Percentiles rank a stretch among this genome's conserved stretches.
Conservation (phyloP, 2,329 filamentous ascomycete species). For the Tolypocladium tundrense region DNA sequence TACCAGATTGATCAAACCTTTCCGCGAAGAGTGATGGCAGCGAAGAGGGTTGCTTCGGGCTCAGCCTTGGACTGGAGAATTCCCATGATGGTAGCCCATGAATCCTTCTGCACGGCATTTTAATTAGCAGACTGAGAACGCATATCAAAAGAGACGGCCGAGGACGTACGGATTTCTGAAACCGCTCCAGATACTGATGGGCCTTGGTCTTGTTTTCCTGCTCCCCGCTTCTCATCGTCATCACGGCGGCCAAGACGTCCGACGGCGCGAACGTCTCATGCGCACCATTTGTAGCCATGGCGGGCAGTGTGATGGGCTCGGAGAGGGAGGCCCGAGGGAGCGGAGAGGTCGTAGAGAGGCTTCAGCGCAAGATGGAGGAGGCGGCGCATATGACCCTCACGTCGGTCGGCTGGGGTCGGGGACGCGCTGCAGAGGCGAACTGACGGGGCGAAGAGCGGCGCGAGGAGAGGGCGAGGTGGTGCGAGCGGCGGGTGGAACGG, state of each 20-base stretch:
- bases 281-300: constrained; percentile 57
- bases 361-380: neutral
- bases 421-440: neutral
- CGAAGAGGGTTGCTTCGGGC: constrained; percentile 84
- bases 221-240: constrained; percentile 82
- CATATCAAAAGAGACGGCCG: neutral
- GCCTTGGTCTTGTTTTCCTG: constrained; percentile 78
- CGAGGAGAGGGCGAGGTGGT: neutral
- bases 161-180: constrained; percentile 83
- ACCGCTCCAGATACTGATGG: constrained; percentile 83
- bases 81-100: constrained; percentile 80
- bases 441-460: neutral
- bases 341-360: neutral
- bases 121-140: neutral
- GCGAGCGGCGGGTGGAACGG: neutral
- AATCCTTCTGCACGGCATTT: constrained; percentile 57
- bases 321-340: neutral
- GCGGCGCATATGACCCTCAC: neutral
- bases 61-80: constrained; percentile 77
- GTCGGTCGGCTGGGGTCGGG: neutral
- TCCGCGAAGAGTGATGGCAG: constrained; percentile 92
- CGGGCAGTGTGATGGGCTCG: constrained; percentile 5
- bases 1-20: constrained; percentile 52
- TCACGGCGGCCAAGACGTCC: constrained; percentile 73
- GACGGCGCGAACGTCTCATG: constrained; percentile 65